Evolutionary conservation across 139 green algal genomes (phyloP), one percentile per base, ranked within the genome.

Genomic region (Tetradesmus obliquus): DNA sequence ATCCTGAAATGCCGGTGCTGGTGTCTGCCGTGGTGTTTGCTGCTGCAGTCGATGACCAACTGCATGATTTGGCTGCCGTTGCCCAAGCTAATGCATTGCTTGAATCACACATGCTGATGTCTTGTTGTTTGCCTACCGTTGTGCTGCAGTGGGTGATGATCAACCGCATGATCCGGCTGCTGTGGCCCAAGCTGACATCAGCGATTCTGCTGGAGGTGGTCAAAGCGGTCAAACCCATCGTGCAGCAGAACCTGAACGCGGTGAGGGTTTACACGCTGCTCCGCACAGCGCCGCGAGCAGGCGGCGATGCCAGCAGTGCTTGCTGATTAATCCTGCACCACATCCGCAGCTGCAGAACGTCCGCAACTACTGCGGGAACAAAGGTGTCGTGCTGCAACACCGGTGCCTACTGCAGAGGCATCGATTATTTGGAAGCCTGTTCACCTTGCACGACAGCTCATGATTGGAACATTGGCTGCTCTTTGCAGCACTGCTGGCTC

Each of bases 171-270:
- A 82, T 95, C 2, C 89, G 83, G 22, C 92, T 93, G 15, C 82
- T 97, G 88, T 97, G 95, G 95, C 95, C 95, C 24, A 87, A 94
- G 76, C 90, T 95, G 60, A 96, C 95, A n/a, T 84, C 93, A 22
- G 95, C 95, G 8, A 94, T 96, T 87, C 76, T 93, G 58, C 92
- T 81, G 10, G 80, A 93, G 58, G 87, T 94, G 79, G 86, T 93
- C 76, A 87, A 90, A 32, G 72, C 90, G 17, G 72, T 93, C 82
- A 92, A 93, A 82, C 82, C 83, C 3, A 84, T 91, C 2, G 72
- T 93, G n/a, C 92, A 94, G 81, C 58, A 91, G 45, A 55, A 86
- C n/a, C 82, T 95, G 15, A 79, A 79, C 19, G 32, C 60, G 55
- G 88, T 92, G 76, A 53, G 89, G 19, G 10, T 5, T 3, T 12